These are phyloP conservation scores for Phialemoniopsis sp. DNA, from an alignment of 2,329 filamentous ascomycete species.

Conservation along the genomic window DNA sequence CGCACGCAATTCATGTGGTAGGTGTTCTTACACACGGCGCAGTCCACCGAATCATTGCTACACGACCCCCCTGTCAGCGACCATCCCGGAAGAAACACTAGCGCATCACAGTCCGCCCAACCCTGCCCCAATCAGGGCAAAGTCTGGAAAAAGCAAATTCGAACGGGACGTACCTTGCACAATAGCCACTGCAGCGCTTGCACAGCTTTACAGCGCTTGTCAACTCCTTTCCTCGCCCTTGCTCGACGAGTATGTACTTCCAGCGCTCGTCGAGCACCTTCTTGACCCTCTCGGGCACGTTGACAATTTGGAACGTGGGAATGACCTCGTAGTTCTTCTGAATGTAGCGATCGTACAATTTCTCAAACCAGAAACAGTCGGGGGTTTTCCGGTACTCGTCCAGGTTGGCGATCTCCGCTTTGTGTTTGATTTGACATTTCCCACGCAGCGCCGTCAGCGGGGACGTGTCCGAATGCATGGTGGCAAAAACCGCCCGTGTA, in stretches of 20 bases:
- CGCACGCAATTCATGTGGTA: conserved; percentile 99
- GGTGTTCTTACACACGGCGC: conserved; percentile 88
- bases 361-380: conserved; percentile 95
- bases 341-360: conserved; percentile 97
- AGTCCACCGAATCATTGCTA: conserved; percentile 93
- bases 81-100: background rate
- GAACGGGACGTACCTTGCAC: conserved; percentile 67
- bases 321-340: conserved; percentile 97
- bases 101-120: background rate
- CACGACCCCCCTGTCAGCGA: conserved; percentile 1
- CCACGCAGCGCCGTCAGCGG: conserved; percentile 89
- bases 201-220: conserved; percentile 95
- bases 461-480: conserved; percentile 97
- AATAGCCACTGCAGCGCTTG: conserved; percentile 88
- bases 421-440: conserved; percentile 87
- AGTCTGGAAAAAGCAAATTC: conserved; percentile 3
- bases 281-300: conserved; percentile 92
- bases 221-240: conserved; percentile 88
- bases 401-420: conserved; percentile 77
- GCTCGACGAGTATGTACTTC: conserved; percentile 94
- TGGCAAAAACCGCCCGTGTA: conserved; percentile 86
- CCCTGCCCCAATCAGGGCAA: background rate
- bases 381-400: conserved; percentile 80
- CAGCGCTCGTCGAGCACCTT: conserved; percentile 93
- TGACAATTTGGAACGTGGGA: conserved; percentile 87